These are phyloP conservation scores for Remersonia thermophila DNA, from an alignment of 2,329 filamentous ascomycete genomes.

Conservation along the genomic window DNA sequence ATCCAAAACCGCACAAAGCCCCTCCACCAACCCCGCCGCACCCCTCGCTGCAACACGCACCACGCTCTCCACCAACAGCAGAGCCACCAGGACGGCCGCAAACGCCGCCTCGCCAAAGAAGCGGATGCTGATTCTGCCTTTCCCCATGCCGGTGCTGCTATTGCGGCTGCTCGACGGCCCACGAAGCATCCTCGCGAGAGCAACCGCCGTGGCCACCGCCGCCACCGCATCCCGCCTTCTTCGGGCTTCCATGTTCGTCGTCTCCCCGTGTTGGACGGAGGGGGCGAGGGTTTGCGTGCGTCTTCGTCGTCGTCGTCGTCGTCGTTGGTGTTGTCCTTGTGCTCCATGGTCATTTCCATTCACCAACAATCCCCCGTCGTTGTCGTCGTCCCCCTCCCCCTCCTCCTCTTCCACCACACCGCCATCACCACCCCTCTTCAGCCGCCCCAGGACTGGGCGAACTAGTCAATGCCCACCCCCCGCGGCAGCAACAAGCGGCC, in stretches of 20 bases:
- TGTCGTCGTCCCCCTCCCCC: too few relatives aligned
- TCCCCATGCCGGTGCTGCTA: too few relatives aligned
- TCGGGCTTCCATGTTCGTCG: too few relatives aligned
- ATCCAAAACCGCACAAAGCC: conserved; percentile 16
- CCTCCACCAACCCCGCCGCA: conserved; percentile 14
- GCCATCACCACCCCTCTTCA: too few relatives aligned
- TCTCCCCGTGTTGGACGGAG: background rate
- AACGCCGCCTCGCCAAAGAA: conserved; percentile 15
- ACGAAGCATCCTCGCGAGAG: conserved; percentile 9
- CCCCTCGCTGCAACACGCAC: conserved; percentile 14
- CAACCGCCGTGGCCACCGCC: conserved; percentile 6
- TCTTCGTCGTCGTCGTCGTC: background rate
- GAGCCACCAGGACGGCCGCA: conserved; percentile 16
- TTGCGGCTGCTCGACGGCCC: conserved; percentile 1
- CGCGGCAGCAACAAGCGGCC: background rate
- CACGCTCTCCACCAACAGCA: conserved; percentile 16
- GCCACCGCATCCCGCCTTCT: conserved; percentile 4
- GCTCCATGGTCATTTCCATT: too few relatives aligned
- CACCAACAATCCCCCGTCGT: too few relatives aligned
- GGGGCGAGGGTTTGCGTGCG: background rate
- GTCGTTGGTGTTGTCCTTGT: background rate
- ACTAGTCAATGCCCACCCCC: conserved; percentile 19
- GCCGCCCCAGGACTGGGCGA: too few relatives aligned
- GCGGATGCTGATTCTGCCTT: background rate
- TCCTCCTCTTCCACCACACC: too few relatives aligned